Conservation (phyloP, 2,329 filamentous ascomycete genomes). For the Penicillium nordicum region DNA sequence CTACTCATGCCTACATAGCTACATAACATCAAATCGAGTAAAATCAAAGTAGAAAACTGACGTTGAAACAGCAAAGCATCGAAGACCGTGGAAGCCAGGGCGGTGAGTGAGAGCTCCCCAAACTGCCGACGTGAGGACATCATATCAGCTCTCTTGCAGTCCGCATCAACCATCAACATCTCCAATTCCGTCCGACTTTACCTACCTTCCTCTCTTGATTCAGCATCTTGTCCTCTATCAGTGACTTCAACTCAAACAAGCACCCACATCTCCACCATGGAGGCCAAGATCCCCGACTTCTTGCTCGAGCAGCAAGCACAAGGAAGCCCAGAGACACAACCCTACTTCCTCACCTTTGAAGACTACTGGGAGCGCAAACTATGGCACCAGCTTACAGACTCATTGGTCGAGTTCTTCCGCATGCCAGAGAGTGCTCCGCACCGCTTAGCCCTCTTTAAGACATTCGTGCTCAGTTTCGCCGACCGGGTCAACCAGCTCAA, state of each 20-base stretch:
- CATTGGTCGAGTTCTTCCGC: conserved; percentile 83
- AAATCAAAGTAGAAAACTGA: neutral
- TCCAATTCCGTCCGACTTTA: conserved; percentile 7
- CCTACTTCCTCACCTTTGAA: conserved; percentile 86
- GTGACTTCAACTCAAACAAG: neutral
- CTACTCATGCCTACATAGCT: neutral
- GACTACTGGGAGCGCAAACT: conserved; percentile 97
- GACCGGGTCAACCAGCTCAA: conserved; percentile 99
- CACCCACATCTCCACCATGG: conserved; percentile 56
- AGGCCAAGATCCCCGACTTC: conserved; percentile 85
- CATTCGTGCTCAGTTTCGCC: conserved; percentile 92
- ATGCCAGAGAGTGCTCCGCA: conserved; percentile 75
- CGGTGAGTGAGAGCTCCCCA: conserved; percentile 9
- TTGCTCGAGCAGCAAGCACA: conserved; percentile 84
- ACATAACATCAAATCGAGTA: neutral
- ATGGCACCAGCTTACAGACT: conserved; percentile 96
- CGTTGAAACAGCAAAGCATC: neutral
- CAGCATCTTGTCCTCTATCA: neutral
- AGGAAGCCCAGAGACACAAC: conserved; percentile 82
- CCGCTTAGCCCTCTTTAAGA: conserved; percentile 86
- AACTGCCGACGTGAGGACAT: conserved; percentile 12
- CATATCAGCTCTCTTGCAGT: conserved; percentile 12
- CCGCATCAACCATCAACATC: conserved; percentile 10
- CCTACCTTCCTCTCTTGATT: conserved; percentile 5
- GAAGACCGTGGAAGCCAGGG: conserved; percentile 3